phyloP scores from a whole-genome alignment of 2,329 filamentous ascomycete genomes.

The Diplocarpon rosae region DNA sequence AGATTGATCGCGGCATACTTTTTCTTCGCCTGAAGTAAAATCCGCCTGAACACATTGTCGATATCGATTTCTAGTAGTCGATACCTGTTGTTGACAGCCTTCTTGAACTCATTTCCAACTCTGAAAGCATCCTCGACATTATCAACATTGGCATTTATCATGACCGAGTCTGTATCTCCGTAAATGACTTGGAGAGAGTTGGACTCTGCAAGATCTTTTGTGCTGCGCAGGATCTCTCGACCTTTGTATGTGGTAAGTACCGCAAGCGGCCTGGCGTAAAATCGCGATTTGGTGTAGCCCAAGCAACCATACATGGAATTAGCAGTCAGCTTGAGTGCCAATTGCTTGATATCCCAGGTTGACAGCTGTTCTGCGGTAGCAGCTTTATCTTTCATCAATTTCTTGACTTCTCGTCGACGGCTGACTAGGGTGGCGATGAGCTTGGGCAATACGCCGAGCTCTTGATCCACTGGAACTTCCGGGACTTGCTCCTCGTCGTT shows the following conservation, averaged over 20 bases:
- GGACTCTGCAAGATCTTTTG: conserved; percentile 88
- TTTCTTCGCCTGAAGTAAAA: conserved; percentile 94
- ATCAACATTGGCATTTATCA: conserved; percentile 98
- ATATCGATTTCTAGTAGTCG: conserved; percentile 93
- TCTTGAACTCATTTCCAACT: conserved; percentile 91
- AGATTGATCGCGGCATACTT: conserved; percentile 98
- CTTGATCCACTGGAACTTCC: conserved; percentile 68
- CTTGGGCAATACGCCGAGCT: conserved; percentile 75
- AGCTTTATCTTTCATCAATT: conserved; percentile 87
- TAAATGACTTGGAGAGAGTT: conserved; percentile 93
- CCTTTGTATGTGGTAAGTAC: conserved; percentile 96
- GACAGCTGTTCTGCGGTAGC: conserved; percentile 79
- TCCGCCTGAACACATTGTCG: conserved; percentile 89
- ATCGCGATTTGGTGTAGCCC: conserved; percentile 92
- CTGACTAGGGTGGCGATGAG: conserved; percentile 88
- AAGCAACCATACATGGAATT: conserved; percentile 99
- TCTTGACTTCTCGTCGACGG: conserved; percentile 85
- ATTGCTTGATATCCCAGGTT: conserved; percentile 96
- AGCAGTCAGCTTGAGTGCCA: conserved; percentile 91
- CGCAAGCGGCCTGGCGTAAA: conserved; percentile 89
- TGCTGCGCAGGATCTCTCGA: conserved; percentile 91
- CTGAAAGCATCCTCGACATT: conserved; percentile 83
- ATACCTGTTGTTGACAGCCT: conserved; percentile 87
- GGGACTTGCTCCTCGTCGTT: conserved; percentile 83
- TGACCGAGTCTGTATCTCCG: conserved; percentile 97